Percentiles rank a stretch among this genome's conserved stretches.
phyloP scores from a whole-genome alignment of 2,329 filamentous ascomycete genomes.

The Monosporascus sp. region DNA sequence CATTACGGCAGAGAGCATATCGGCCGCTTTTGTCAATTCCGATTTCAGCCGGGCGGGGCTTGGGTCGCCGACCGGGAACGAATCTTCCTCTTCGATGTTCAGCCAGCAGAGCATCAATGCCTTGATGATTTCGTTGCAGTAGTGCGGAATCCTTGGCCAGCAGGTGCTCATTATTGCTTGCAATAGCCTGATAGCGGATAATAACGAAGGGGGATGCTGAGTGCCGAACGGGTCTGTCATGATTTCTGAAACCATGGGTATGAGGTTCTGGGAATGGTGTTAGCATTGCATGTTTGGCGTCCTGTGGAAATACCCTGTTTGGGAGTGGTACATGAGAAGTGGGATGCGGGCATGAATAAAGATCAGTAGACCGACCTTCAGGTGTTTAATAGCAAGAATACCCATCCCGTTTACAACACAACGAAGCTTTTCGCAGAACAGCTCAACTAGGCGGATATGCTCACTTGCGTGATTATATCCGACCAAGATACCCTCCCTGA shows the following conservation, averaged over 20 bases:
- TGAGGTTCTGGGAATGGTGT: conserved; percentile 45
- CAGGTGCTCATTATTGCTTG: conserved; percentile 55
- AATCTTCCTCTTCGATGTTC: conserved; percentile 40
- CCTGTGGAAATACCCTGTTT: neutral
- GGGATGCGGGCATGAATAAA: neutral
- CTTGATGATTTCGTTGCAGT: conserved; percentile 60
- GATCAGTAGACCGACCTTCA: conserved; percentile 46
- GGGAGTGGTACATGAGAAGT: neutral
- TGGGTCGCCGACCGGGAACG: conserved; percentile 3
- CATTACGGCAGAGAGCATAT: conserved; percentile 31
- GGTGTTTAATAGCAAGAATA: conserved; percentile 60
- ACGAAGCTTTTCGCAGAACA: conserved; percentile 48
- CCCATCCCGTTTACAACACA: conserved; percentile 52
- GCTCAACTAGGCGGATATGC: conserved; percentile 50
- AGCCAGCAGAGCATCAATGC: conserved; percentile 61
- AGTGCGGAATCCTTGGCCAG: conserved; percentile 63
- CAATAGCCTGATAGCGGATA: conserved; percentile 48
- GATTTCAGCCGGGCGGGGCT: conserved; percentile 23
- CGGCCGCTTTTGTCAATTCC: conserved; percentile 29
- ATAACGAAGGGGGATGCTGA: conserved; percentile 47
- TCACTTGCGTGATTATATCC: conserved; percentile 55
- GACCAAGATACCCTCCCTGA: conserved; percentile 52
- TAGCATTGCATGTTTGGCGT: conserved; percentile 4
- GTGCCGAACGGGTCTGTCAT: conserved; percentile 66
- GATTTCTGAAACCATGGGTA: conserved; percentile 62